These are phyloP conservation scores for Paraphoma chrysanthemicola DNA, from an alignment of 2,329 filamentous ascomycete genomes.

Conservation along the genomic window DNA sequence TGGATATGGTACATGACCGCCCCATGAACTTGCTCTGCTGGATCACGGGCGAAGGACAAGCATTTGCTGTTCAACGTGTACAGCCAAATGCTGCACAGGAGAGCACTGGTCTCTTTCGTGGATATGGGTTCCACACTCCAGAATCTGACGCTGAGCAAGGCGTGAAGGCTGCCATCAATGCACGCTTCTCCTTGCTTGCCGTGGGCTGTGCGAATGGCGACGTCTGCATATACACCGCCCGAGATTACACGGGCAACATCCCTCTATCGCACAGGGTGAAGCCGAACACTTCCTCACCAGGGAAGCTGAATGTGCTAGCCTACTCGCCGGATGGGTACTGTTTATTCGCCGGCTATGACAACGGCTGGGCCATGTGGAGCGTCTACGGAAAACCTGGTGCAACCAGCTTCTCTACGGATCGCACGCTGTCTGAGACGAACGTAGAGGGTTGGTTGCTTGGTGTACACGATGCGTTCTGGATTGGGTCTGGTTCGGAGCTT, in stretches of 20 bases:
- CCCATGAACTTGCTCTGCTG: conserved; percentile 96
- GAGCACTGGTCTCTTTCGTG: conserved; percentile 73
- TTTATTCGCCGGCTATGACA: conserved; percentile 89
- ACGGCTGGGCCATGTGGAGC: conserved; percentile 96
- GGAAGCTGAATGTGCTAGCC: conserved; percentile 73
- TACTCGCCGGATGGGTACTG: conserved; percentile 98
- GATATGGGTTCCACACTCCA: conserved; percentile 87
- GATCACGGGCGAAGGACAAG: conserved; percentile 86
- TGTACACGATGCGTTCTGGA: conserved; percentile 80
- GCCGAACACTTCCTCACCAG: conserved; percentile 74
- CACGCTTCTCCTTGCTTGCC: conserved; percentile 90
- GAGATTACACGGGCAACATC: conserved; percentile 93
- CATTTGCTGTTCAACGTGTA: conserved; percentile 85
- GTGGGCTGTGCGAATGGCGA: conserved; percentile 81
- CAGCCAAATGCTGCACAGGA: conserved; percentile 41
- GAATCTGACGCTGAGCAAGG: conserved; percentile 66
- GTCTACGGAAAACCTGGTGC: conserved; percentile 92
- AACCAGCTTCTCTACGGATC: conserved; percentile 79
- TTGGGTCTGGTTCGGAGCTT: conserved; percentile 86
- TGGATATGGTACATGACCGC: conserved; percentile 89
- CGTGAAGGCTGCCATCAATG: conserved; percentile 83
- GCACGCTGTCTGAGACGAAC: conserved; percentile 68
- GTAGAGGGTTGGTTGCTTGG: conserved; percentile 86
- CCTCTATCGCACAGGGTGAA: conserved; percentile 81
- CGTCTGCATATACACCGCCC: conserved; percentile 88